These are phyloP conservation scores for Aureobasidium sp. DNA, from an alignment of 2,329 filamentous ascomycete genomes.

Conservation along the genomic window DNA sequence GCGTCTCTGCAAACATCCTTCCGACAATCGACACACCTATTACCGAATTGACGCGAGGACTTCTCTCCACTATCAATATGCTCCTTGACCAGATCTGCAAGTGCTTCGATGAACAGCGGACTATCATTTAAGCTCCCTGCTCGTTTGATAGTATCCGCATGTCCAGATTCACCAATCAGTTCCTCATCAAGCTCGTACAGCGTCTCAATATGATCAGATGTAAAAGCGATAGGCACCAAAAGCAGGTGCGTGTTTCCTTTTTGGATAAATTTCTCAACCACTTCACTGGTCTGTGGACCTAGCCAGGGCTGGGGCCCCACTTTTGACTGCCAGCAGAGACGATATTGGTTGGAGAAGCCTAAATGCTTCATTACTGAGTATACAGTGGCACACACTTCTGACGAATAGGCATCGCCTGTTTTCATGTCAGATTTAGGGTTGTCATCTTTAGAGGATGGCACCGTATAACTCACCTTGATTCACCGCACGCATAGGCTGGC, in stretches of 20 bases:
- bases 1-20: background rate
- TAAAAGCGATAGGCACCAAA: constrained; percentile 93
- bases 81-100: constrained; percentile 77
- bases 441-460: constrained; percentile 50
- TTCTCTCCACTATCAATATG: constrained; percentile 64
- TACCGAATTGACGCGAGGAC: background rate
- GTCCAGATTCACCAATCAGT: constrained; percentile 84
- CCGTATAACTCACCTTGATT: constrained; percentile 52
- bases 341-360: constrained; percentile 77
- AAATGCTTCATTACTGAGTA: background rate
- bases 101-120: constrained; percentile 79
- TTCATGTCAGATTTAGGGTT: background rate
- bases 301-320: constrained; percentile 94
- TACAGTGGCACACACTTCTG: background rate
- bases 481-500: constrained; percentile 92
- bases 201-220: constrained; percentile 98
- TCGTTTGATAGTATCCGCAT: constrained; percentile 61
- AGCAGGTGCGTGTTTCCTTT: constrained; percentile 82
- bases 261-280: constrained; percentile 48
- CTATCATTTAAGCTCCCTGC: constrained; percentile 89
- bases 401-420: background rate
- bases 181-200: constrained; percentile 90
- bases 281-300: constrained; percentile 83
- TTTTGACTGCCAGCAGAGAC: constrained; percentile 97
- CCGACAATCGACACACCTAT: background rate